A percentile compares a stretch with the other conserved stretches of the same genome.
These are phyloP conservation scores for Papiliotrema flavescens DNA, from an alignment of 1,284 basidiomycete species.

Conservation along the genomic window DNA sequence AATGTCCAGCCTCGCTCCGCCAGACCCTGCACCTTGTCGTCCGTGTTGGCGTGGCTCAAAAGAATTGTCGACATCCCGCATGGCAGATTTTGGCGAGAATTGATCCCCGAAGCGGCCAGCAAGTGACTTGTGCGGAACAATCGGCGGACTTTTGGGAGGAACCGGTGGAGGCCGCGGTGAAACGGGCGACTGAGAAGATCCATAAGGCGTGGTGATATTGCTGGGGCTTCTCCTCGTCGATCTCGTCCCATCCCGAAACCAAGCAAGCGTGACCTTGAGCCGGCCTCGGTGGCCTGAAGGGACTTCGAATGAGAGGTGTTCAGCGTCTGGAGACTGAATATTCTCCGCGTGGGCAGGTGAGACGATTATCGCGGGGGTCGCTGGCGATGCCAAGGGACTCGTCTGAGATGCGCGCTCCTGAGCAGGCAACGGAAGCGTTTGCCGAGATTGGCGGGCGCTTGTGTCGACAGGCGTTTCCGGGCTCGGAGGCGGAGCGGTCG, in stretches of 20 bases:
- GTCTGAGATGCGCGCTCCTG: not conserved
- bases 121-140: no score
- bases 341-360: not conserved
- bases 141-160: constrained; percentile 14
- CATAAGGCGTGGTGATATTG: not conserved
- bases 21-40: no score
- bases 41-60: no score
- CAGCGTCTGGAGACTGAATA: constrained; percentile 7
- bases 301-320: constrained; percentile 36
- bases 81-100: not conserved
- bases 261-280: constrained; percentile 28
- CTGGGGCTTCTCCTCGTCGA: not conserved
- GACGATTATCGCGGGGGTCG: not conserved
- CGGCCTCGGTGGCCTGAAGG: constrained; percentile 24
- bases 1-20: no score
- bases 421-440: no score
- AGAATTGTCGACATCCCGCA: no score
- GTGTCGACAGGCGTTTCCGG: no score
- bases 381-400: not conserved
- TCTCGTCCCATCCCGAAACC: constrained; percentile 19
- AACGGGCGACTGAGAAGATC: not conserved
- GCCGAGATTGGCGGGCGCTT: no score
- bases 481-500: no score
- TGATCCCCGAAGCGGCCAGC: not conserved
- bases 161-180: constrained; percentile 12